Percentiles rank a stretch among this genome's conserved stretches.
Evolutionary conservation across 768 basidiomycete species (phyloP).

Genomic region (Suillus brevipes): DNA sequence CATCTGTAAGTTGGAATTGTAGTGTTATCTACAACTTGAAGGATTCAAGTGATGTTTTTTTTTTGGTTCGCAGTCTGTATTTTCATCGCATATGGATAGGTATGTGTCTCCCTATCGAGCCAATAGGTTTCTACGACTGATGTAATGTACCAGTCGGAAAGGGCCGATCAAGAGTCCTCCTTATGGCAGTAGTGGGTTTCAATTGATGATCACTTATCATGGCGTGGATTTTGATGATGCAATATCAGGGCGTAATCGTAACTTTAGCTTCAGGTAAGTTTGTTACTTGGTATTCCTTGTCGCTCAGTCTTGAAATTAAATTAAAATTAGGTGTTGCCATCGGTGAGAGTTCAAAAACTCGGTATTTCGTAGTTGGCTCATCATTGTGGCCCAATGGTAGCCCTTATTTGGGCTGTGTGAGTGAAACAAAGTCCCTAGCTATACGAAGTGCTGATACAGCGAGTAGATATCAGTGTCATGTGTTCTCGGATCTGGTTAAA

Average conservation of each 20-base stretch:
- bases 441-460: background rate
- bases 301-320: background rate
- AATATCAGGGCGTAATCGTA: background rate
- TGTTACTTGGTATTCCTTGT: background rate
- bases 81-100: slow-evolving; percentile 2
- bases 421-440: background rate
- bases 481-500: background rate
- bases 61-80: background rate
- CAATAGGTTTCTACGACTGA: background rate
- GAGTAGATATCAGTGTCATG: background rate
- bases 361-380: background rate
- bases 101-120: background rate
- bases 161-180: background rate
- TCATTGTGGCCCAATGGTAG: background rate
- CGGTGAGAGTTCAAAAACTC: background rate
- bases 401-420: slow-evolving; percentile 1
- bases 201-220: background rate
- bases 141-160: background rate
- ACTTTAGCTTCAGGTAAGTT: background rate
- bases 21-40: background rate
- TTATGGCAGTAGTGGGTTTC: background rate
- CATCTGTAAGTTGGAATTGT: background rate
- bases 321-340: background rate
- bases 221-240: background rate
- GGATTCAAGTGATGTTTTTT: background rate